Base-by-base conservation (phyloP, 1,284 basidiomycete species). In the Schizopora paradoxa region DNA sequence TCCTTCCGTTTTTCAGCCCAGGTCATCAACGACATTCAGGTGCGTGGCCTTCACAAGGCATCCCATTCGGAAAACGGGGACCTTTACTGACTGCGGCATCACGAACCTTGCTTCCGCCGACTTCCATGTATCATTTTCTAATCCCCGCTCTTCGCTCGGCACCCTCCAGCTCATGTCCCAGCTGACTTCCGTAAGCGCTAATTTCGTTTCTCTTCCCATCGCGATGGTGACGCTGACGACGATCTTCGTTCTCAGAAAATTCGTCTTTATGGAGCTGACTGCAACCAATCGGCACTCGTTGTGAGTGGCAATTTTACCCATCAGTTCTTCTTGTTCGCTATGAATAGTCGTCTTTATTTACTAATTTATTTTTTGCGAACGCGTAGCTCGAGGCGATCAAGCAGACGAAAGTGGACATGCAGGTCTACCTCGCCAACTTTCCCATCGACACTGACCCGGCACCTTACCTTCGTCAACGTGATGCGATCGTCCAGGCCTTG, bases 321-420 rank as follows among this genome's bases (percentile, higher is more conserved):
- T 41, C 49, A 48, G 33, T 6, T 6, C 42, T 49, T 47, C 55
- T 35, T 54, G 46, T 29, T 35, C 28, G 5, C 13, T 41, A 26
- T 32, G 26, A 29, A 34, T 39, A 27, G 10, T 27, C 43, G 27
- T 22, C 26, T 31, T 22, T 21, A n/a, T 26, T n/a, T n/a, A 8
- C 38, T 39, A 13, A 29, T 16, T 21, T 31, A n/a, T 22, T 41
- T 38, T 48, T n/a, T n/a, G n/a, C n/a, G n/a, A n/a, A n/a, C n/a
- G n/a, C n/a, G 51, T 61, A 66, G 78, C 72, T 92, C 28, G 79
- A 89, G 54, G 90, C 88, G 1, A 89, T 99, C 61, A 72, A 86
- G 58, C 79, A 83, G 57, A 95, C 92, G 40, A 90, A 95, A 64
- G 88, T 91, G 44, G 74, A 95, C 65, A 75, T 98, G 78, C 70